Evolutionary conservation across 2,329 filamentous ascomycete genomes (phyloP), one percentile per base, ranked within the genome.

Genomic region (Colletotrichum sp.): DNA sequence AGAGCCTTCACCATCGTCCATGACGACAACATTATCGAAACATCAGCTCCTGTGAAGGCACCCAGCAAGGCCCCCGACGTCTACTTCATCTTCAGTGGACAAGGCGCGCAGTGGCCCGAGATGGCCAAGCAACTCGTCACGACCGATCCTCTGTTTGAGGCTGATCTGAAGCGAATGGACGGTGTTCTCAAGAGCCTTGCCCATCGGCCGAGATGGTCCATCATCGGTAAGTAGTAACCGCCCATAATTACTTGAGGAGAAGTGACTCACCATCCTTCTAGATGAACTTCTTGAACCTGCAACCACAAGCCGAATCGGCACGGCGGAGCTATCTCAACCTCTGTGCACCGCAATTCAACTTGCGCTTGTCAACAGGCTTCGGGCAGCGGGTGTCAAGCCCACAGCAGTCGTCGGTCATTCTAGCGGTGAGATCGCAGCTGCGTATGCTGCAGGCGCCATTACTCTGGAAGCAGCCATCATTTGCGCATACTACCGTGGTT

Each of bases 401-500:
- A 18, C 75, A 4, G 82, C 80, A 2, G 84, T 86, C 0, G 81
- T 87, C 3, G 87, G 87, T 0, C 87, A 89, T 71, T 87, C 85
- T 0, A 82, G 79, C 8, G 87, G 87, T 1, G 87, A 89, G 75
- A 86, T 89, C 34, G 86, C 83, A 0, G 87, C 86, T 3, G 86
- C 87, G 0, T 88, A 88, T 62, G 85, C 85, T 1, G 81, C 83
- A 1, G 84, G 85, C 1, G 70, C 77, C 3, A 72, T 89, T 3
- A 81, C 83, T 0, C 74, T 81, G 1, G 72, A 81, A 16, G 82
- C 83, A 3, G 86, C 87, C 7, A 84, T 87, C 63, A 79, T 79
- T 1, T 77, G 82, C 0, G 85, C 86, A 18, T 68, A 60, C 18
- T 72, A 1, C 88, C 63, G 70, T 5, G 70, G 70, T 15, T 60